Base-by-base conservation (phyloP, 2,329 filamentous ascomycete genomes). In the Domatiomyces globalis region DNA sequence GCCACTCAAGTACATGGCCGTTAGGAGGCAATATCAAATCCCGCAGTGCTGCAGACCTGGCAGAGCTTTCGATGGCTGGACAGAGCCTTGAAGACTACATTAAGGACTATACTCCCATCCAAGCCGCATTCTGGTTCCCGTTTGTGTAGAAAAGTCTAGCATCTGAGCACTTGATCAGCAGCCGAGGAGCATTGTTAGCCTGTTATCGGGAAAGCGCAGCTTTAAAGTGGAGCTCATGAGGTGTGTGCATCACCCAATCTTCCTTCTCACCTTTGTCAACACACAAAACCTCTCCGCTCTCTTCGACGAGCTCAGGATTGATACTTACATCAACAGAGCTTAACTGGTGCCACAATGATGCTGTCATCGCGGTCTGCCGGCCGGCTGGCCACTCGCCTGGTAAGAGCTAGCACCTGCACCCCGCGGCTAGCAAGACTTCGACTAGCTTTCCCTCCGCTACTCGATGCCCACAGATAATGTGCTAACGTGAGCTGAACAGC, bases 341-440 rank as follows among this genome's bases (percentile, higher is more conserved):
- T 61, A 59, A 61, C 61, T 60, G 62, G 64, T 61, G 61, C 61
- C 62, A 52, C 59, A 65, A 71, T 63, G 62, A 73, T 73, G 70
- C 69, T 72, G 63, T 69, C 70, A 62, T 65, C 69, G 59, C 66
- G 67, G 66, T 54, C 57, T 54, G 50, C 59, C 48, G 58, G 57
- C 54, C 58, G 59, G 25, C 49, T 60, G 58, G 56, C 54, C 54
- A 53, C 58, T 47, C 56, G 56, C 52, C 25, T 60, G 58, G 58
- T 60, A 57, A 55, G 59, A 58, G 10, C 15, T 10, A 1, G 9
- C 29, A 33, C 29, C 3, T 25, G 22, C 22, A 25, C 22, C 22
- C 22, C 22, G 6, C 22, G 3, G 22, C 22, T 25, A 25, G 22
- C 22, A 25, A 25, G 22, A 25, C 6, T 6, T 25, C 22, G 3